A percentile compares a stretch with the other conserved stretches of the same genome.
Evolutionary conservation across 2,329 filamentous ascomycete species (phyloP).

Genomic region (Clonostachys rosea): DNA sequence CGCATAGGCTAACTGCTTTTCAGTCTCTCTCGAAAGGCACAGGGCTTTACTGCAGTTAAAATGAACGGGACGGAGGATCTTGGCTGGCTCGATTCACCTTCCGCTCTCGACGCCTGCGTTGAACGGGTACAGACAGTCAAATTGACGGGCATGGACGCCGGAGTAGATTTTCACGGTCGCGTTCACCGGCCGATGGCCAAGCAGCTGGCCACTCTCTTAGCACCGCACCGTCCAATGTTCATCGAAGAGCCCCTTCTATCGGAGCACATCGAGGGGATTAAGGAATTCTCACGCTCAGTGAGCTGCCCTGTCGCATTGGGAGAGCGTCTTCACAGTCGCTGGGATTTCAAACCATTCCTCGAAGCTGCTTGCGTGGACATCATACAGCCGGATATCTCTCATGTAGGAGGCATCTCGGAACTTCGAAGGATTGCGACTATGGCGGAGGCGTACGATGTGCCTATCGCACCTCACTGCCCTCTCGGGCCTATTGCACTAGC

Average conservation of each 20-base stretch:
- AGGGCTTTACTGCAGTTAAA: constrained; percentile 65
- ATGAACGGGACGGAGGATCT: constrained; percentile 79
- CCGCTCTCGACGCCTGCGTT: constrained; percentile 56
- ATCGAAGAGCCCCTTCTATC: constrained; percentile 70
- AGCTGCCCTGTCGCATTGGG: constrained; percentile 66
- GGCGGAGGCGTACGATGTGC: constrained; percentile 70
- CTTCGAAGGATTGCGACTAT: constrained; percentile 64
- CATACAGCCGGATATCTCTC: constrained; percentile 68
- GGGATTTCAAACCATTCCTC: constrained; percentile 70
- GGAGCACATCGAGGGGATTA: constrained; percentile 63
- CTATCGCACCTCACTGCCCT: constrained; percentile 70
- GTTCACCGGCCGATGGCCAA: constrained; percentile 79
- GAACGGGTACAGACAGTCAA: constrained; percentile 67
- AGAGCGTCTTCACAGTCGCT: constrained; percentile 66
- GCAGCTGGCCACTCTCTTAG: constrained; percentile 63
- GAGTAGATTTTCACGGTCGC: constrained; percentile 74
- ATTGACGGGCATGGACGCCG: constrained; percentile 64
- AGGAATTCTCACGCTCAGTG: constrained; percentile 30
- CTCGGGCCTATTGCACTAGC: constrained; percentile 70
- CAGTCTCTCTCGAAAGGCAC: constrained; percentile 49
- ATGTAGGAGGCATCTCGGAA: constrained; percentile 71
- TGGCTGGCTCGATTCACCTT: constrained; percentile 71
- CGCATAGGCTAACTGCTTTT: no score
- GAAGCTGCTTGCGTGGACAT: constrained; percentile 66
- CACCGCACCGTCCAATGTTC: constrained; percentile 67